These are phyloP conservation scores for Rhizoclosmatium globosum DNA, from an alignment of 192 early-diverging fungal species.

Conservation along the genomic window DNA sequence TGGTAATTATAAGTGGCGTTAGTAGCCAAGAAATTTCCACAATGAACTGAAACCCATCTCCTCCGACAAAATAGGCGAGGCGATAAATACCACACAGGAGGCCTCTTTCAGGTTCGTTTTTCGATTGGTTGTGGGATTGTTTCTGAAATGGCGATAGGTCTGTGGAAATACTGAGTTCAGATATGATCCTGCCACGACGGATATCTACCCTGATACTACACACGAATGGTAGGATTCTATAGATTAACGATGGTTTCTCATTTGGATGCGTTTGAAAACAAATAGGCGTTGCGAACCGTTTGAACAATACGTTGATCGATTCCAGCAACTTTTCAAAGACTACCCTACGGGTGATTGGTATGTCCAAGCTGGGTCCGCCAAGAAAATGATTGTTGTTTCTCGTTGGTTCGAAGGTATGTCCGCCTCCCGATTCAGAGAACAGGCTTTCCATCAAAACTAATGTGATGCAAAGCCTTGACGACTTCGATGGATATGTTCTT, in stretches of 20 bases:
- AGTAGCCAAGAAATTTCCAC: background rate
- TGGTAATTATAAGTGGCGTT: background rate
- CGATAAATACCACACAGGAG: background rate
- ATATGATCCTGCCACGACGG: background rate
- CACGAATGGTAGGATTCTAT: background rate
- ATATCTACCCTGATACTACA: background rate
- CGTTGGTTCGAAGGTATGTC: background rate
- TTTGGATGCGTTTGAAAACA: too few species aligned
- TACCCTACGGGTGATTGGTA: background rate
- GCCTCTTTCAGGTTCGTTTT: background rate
- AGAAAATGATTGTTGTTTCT: conserved; percentile 7
- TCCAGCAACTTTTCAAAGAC: background rate
- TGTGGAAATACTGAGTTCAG: background rate
- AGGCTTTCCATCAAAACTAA: too few species aligned
- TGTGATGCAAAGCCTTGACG: too few species aligned
- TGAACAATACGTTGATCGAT: background rate
- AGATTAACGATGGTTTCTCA: too few species aligned
- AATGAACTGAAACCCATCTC: too few species aligned
- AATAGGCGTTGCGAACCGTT: background rate
- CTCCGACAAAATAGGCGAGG: background rate
- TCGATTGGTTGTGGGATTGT: too few species aligned
- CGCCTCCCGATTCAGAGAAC: background rate
- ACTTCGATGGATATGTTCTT: conserved; percentile 15
- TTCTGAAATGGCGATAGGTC: background rate
- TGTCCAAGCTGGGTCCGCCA: background rate